Conservation (phyloP, 2,329 filamentous ascomycete species). For the Colletotrichum caudatum region DNA sequence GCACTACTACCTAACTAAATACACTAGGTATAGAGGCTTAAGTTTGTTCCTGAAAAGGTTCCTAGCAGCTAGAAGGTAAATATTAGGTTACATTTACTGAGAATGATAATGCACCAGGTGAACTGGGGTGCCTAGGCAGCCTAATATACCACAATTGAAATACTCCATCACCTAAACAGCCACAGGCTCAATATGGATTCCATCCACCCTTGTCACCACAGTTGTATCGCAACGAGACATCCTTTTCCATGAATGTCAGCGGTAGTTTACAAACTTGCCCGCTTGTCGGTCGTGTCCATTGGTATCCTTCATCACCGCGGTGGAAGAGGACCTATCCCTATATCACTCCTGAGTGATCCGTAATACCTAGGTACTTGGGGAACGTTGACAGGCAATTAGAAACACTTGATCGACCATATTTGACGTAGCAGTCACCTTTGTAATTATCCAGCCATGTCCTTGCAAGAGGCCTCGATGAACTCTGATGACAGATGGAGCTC, state of each 20-base stretch:
- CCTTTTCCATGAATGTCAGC: constrained; percentile 44
- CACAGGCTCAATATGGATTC: background rate
- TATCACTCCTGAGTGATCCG: constrained; percentile 48
- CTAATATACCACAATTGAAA: too few species aligned
- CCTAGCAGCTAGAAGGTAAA: too few species aligned
- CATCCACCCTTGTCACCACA: background rate
- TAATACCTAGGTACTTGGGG: background rate
- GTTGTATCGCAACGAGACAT: constrained; percentile 31
- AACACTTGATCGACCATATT: background rate
- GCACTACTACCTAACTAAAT: too few species aligned
- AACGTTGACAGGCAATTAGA: background rate
- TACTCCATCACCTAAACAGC: background rate
- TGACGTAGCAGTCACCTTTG: constrained; percentile 45
- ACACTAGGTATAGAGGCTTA: too few species aligned
- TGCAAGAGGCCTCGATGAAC: constrained; percentile 45
- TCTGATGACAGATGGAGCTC: constrained; percentile 48
- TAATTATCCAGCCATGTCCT: constrained; percentile 45
- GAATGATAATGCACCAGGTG: too few species aligned
- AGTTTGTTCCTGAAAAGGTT: too few species aligned
- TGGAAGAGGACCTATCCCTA: constrained; percentile 46
- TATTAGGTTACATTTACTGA: too few species aligned
- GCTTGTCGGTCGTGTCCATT: constrained; percentile 41
- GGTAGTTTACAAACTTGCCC: constrained; percentile 31
- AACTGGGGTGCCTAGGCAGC: too few species aligned
- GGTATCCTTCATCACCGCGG: constrained; percentile 41